These are phyloP conservation scores for Aschersonia sp. DNA, from an alignment of 2,329 filamentous ascomycete genomes.

Conservation along the genomic window DNA sequence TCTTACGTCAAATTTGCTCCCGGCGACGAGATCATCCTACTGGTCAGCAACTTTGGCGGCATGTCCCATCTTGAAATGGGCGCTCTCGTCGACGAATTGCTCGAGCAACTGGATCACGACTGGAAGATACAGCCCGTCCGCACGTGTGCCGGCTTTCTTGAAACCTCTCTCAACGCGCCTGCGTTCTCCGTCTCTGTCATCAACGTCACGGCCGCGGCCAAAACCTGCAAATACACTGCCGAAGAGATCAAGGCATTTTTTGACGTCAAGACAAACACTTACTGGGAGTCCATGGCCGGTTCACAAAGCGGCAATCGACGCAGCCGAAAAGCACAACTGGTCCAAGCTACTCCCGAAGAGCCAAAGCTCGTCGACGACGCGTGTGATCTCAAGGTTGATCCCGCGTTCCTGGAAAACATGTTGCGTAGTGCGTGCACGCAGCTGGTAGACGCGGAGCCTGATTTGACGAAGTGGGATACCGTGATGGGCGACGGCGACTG, in stretches of 20 bases:
- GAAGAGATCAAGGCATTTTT: constrained; percentile 46
- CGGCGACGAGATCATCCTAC: constrained; percentile 33
- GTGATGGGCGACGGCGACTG: constrained; percentile 53
- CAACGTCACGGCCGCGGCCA: constrained; percentile 36
- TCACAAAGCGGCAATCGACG: constrained; percentile 20
- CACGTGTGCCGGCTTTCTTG: constrained; percentile 47
- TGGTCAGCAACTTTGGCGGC: constrained; percentile 46
- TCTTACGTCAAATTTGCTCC: constrained; percentile 32
- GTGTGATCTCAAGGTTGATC: constrained; percentile 35
- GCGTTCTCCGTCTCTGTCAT: constrained; percentile 56
- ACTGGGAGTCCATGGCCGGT: constrained; percentile 37
- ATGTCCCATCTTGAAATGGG: constrained; percentile 42
- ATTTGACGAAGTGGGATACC: constrained; percentile 48
- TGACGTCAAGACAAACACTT: constrained; percentile 46
- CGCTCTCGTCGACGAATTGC: constrained; percentile 36
- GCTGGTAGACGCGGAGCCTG: constrained; percentile 42
- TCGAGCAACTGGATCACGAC: constrained; percentile 29
- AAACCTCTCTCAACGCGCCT: constrained; percentile 58
- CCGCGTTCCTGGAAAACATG: constrained; percentile 34
- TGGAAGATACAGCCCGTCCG: constrained; percentile 37
- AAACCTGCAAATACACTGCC: constrained; percentile 27
- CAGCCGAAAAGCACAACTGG: constrained; percentile 27
- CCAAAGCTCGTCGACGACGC: constrained; percentile 21
- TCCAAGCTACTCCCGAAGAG: constrained; percentile 18
- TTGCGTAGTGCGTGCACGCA: constrained; percentile 37